A percentile compares a stretch with the other conserved stretches of the same genome.
phyloP scores from a whole-genome alignment of 2,329 filamentous ascomycete genomes.

The Claviceps purpurea region DNA sequence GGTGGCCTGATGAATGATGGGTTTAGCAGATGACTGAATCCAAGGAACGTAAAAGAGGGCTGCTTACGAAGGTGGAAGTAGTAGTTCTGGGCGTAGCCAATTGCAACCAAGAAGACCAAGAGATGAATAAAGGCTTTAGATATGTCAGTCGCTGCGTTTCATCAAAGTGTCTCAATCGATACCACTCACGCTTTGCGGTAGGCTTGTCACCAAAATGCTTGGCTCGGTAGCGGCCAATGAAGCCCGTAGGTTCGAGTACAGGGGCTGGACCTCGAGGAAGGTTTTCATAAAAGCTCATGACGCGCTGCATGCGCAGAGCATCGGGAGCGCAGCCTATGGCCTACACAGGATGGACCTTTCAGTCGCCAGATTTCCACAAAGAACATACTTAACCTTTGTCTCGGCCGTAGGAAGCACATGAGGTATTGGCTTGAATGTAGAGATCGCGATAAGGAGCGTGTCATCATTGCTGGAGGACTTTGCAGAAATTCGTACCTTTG shows the following conservation, averaged over 20 bases:
- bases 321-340: slow-evolving; percentile 90
- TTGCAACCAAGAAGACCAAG: slow-evolving; percentile 59
- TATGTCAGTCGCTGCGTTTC: slow-evolving; percentile 10
- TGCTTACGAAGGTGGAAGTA: slow-evolving; percentile 98
- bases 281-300: slow-evolving; percentile 98
- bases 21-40: slow-evolving; percentile 1
- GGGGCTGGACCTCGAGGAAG: slow-evolving; percentile 87
- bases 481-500: slow-evolving; percentile 44
- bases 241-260: slow-evolving; percentile 65
- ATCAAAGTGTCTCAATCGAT: slow-evolving; percentile 12
- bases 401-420: neutral
- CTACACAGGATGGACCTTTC: slow-evolving; percentile 34
- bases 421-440: neutral
- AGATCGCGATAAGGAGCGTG: too few species aligned
- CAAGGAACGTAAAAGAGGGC: slow-evolving; percentile 3
- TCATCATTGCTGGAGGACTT: neutral
- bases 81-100: slow-evolving; percentile 97
- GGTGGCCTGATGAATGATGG: slow-evolving; percentile 57
- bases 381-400: neutral
- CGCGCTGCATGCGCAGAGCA: slow-evolving; percentile 93
- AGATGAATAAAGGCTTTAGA: slow-evolving; percentile 70
- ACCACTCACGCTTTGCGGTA: slow-evolving; percentile 84
- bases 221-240: slow-evolving; percentile 78
- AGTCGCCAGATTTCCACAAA: slow-evolving; percentile 15
- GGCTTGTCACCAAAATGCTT: slow-evolving; percentile 94